Base-by-base conservation (phyloP, 1,284 basidiomycete genomes). In the Trametes polyzona region DNA sequence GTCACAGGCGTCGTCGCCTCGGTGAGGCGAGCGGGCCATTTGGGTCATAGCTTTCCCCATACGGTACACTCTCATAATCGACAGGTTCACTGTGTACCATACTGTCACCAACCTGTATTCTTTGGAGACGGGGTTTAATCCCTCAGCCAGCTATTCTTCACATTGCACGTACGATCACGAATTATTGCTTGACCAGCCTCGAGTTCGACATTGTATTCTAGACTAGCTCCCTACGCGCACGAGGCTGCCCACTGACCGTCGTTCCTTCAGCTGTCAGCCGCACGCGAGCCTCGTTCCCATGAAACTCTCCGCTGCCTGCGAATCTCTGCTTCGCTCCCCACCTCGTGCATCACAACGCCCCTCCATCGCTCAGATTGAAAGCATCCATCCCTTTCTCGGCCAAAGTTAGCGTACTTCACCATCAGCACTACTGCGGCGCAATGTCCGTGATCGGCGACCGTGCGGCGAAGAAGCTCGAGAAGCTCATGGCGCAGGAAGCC, bases 401-500 rank as follows among this genome's bases (percentile, higher is more conserved):
- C 21, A 33, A 16, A 19, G 24, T 30, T 17, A 4, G 14, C 44
- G 6, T 37, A 27, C 10, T 52, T 40, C 9, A 41, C 17, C 30
- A 5, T 24, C 39, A 19, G 5, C 11, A 11, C n/a, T 37, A 1
- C 35, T 41, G n/a, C 33, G 11, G 37, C 27, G 35, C 55, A 19
- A 51, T 55, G 46, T 48, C 57, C 29, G 39, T 50, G 30, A 50
- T 59, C 41, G 33, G 41, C 47, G 52, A 59, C 30, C 57, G 46
- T 16, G 59, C 49, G 47, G 50, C 37, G 10, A 57, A 58, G 55
- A 59, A 54, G 58, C 47, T 64, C 2, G 58, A 65, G 58, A 65
- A 62, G 52, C 44, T 65, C 30, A 44, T 62, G 39, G 54, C 52
- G 7, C n/a, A 47, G 37, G 63, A 60, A 27, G 60, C 63, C 16